Base-by-base conservation (phyloP, 2,329 filamentous ascomycete genomes). In the Scytalidium lignicola region DNA sequence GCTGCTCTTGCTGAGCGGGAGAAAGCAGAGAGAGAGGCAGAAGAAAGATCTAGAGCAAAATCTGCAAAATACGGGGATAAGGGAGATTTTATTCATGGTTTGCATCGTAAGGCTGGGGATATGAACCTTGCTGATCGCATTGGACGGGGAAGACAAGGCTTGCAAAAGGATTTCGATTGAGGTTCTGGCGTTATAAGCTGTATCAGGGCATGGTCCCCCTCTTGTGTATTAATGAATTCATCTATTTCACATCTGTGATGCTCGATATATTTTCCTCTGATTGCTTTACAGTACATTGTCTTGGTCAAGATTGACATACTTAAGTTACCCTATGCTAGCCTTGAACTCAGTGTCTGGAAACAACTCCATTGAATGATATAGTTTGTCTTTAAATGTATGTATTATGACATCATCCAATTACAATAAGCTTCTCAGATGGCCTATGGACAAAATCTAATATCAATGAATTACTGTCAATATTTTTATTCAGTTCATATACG, bases 1-100 rank as follows among this genome's bases (percentile, higher is more conserved):
- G 79, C 80, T 0, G 80, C 81, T 1, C 70, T 91, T 17, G 82
- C 80, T 20, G 79, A 81, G 54, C 75, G 75, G 52, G 89, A 95
- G 57, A 75, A 78, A 44, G 72, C 71, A 17, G 78, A 82, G 41
- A 74, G 76, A 12, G 82, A 88, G 52, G 79, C 80, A 1, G 89
- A 95, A 47, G 81, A 90, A 23, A 71, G 65, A 52, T 79, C 78
- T 19, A 73, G 86, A 49, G 74, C 73, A 43, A 70, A 73, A n/a
- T 77, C 78, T 13, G 73, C 75, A 20, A 80, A 82, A 60, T 79
- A 80, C 47, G 83, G 78, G 3, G 82, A 82, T 4, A 82, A 82
- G 37, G 78, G 79, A 4, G 74, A 81, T 19, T 89, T 90, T 57
- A 74, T 82, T 45, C 80, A 80, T 51, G 74, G 74, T 1, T 66